Evolutionary conservation across 495 filamentous ascomycete genomes (phyloP).

Genomic region (Podospora pseudocomata): DNA sequence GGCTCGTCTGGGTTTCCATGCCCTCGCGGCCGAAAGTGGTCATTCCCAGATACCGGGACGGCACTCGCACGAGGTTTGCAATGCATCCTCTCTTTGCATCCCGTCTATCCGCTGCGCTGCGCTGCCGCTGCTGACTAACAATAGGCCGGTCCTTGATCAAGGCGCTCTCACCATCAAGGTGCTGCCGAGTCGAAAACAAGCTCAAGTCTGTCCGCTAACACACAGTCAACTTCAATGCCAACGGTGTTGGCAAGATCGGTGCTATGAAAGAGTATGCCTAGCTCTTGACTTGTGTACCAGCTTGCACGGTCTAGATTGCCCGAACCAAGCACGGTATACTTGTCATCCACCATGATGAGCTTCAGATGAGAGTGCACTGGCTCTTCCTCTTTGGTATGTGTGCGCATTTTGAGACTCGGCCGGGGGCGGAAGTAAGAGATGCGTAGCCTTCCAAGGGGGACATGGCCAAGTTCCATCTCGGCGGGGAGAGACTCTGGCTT

Average conservation of each 20-base stretch:
- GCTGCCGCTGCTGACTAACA: neutral
- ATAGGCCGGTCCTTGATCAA: neutral
- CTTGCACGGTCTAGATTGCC: constrained; percentile 74
- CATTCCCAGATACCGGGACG: constrained; percentile 4
- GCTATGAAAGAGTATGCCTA: constrained; percentile 63
- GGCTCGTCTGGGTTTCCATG: constrained; percentile 5
- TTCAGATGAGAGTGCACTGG: constrained; percentile 71
- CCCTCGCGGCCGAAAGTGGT: constrained; percentile 1
- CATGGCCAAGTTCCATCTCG: constrained; percentile 32
- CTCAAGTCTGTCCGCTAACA: constrained; percentile 42
- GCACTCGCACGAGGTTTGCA: neutral
- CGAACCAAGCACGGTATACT: constrained; percentile 61
- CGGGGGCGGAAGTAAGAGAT: constrained; percentile 49
- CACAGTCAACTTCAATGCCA: constrained; percentile 39
- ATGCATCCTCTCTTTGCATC: neutral
- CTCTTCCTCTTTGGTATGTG: constrained; percentile 34
- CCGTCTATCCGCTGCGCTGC: neutral
- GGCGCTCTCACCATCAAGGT: neutral
- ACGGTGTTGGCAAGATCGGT: constrained; percentile 42
- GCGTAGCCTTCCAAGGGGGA: constrained; percentile 37
- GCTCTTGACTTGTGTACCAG: constrained; percentile 73
- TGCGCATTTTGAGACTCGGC: neutral
- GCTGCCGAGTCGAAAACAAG: constrained; percentile 34
- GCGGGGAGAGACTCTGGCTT: neutral
- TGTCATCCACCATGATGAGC: constrained; percentile 58